Conservation (phyloP, 306 rosid genomes). For the Pterocarpus santalinus region DNA sequence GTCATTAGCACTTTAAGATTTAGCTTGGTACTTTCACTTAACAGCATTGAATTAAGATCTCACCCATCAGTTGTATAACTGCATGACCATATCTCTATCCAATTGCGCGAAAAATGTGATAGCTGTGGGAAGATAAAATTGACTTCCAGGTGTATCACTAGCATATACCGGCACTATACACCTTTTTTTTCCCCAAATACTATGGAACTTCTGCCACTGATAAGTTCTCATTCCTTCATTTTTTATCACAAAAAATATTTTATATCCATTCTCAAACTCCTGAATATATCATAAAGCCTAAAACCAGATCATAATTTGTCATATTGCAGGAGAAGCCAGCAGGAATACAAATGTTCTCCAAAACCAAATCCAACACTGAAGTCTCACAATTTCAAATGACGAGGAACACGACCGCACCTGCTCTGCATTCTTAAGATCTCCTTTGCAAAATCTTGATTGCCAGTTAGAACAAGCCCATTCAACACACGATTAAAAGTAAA, state of each 20-base stretch:
- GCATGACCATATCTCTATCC: not conserved
- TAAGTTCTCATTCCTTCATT: not conserved
- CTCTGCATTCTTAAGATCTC: conserved; percentile 83
- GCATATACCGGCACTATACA: not conserved
- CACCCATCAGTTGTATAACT: not conserved
- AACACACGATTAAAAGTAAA: conserved; percentile 74
- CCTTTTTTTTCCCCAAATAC: not conserved
- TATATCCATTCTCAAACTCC: not conserved
- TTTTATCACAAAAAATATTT: not conserved
- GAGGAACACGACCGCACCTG: conserved; percentile 73
- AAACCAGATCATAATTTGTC: not conserved
- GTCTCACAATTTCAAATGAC: conserved; percentile 64
- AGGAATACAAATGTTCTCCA: not conserved
- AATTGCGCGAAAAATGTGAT: conserved; percentile 18
- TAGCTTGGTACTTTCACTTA: conserved; percentile 4
- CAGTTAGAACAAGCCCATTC: conserved; percentile 78
- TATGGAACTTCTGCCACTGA: not conserved
- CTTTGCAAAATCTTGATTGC: conserved; percentile 82
- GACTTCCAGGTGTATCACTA: not conserved
- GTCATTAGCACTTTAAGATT: not conserved
- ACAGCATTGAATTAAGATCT: conserved; percentile 6
- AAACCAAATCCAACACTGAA: conserved; percentile 14
- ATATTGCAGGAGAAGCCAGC: not conserved
- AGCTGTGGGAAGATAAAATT: not conserved
- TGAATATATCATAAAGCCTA: not conserved